These are phyloP conservation scores for Haematococcus sp. DNA, from an alignment of 139 green algal genomes.

Conservation along the genomic window DNA sequence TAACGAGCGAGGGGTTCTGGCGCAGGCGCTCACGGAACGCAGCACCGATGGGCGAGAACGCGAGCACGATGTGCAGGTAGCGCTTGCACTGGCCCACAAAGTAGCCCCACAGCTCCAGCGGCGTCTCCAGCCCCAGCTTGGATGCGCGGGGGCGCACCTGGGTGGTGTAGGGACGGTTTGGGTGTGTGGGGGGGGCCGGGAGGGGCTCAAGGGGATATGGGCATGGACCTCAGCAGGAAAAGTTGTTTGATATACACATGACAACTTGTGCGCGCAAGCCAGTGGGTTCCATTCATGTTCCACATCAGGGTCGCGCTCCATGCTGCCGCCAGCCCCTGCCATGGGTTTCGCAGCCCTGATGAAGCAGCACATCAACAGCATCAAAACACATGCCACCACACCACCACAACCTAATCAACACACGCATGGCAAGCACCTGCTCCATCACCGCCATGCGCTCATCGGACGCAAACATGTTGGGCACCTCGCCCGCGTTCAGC, in stretches of 20 bases:
- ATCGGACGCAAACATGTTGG: constrained; percentile 75
- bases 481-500: constrained; percentile 76
- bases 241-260: constrained; percentile 2
- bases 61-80: constrained; percentile 73
- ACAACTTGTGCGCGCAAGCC: too few species aligned
- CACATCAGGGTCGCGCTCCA: too few species aligned
- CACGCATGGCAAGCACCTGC: too few species aligned
- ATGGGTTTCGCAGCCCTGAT: too few species aligned
- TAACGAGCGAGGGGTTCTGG: constrained; percentile 74
- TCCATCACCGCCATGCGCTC: constrained; percentile 36
- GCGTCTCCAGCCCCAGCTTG: constrained; percentile 68
- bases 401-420: neutral
- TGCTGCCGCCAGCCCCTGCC: too few species aligned
- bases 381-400: neutral
- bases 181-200: neutral
- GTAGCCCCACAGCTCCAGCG: constrained; percentile 70
- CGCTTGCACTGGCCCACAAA: constrained; percentile 57
- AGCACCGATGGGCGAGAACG: constrained; percentile 64
- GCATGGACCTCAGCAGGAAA: neutral
- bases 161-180: too few species aligned
- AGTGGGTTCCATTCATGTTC: too few species aligned
- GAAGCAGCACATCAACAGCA: neutral
- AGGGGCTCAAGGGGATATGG: neutral
- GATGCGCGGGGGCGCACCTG: constrained; percentile 49
- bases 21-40: constrained; percentile 71